Base-by-base conservation (phyloP, 192 early-diverging fungal genomes). In the Entomortierella beljakovae region DNA sequence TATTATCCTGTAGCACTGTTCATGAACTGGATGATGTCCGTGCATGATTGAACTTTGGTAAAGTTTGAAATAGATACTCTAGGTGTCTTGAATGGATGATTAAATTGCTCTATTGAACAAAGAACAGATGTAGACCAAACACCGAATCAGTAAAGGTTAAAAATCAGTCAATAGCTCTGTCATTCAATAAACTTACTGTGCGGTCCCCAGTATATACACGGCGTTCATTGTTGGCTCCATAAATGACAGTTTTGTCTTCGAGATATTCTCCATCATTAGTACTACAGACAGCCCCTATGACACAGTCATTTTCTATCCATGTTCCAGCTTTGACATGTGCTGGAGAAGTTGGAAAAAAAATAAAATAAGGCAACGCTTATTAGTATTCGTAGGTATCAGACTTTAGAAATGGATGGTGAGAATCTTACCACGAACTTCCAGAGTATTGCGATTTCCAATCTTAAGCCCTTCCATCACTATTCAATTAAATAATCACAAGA, bases 241-340 rank as follows among this genome's bases (percentile, higher is more conserved):
- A 92, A 32, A 94, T 88, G 11, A 93, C 91, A 1, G 92, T 92
- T 57, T 89, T 66, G 64, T 90, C 85, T 0, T 83, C 70, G 18
- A 94, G 68, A 9, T 57, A 55, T 54, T 94, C 91, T 65, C 91
- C 84, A 2, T 55, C 64, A 23, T 84, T 83, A 9, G 90, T 92
- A 13, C 83, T 81, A 63, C 91, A 93, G 10, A 82, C 89, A 25
- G 91, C 80, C 10, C 91, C 91, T 28, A 94, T 84, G 22, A 94
- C 91, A 71, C 91, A 92, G 56, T 92, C 84, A 60, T 92, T 82
- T 1, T 90, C 91, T 1, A 94, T 33, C 28, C 75, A 70, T 10
- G 91, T 88, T 18, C 81, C 89, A n/a, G 71, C 57, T 9, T 85
- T 62, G 29, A 94, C 75, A 13, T 75, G 74, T 33, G 87, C 90